Conservation (phyloP, 306 rosid genomes). For the Aeschynomene evenia region DNA sequence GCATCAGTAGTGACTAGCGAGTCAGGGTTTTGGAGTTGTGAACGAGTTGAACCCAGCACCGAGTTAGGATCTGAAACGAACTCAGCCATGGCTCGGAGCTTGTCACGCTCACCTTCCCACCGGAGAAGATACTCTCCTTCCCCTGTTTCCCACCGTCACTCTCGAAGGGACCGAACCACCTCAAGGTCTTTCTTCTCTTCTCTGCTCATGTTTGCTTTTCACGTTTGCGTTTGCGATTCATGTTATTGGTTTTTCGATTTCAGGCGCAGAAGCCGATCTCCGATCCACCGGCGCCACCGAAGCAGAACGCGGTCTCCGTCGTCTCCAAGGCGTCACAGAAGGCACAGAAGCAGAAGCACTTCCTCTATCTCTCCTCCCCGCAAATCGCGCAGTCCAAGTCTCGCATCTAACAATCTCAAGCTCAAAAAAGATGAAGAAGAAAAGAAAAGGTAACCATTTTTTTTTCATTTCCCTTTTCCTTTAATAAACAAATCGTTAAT, state of each 20-base stretch:
- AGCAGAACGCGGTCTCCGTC: constrained; percentile 45
- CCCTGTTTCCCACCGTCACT: constrained; percentile 36
- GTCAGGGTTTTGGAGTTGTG: background rate
- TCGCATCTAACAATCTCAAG: constrained; percentile 40
- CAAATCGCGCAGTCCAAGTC: constrained; percentile 53
- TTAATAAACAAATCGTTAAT: no score
- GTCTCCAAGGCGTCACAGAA: constrained; percentile 44
- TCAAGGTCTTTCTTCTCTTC: constrained; percentile 1
- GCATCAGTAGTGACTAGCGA: background rate
- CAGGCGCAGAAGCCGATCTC: constrained; percentile 38
- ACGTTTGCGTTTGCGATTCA: background rate
- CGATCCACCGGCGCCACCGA: background rate
- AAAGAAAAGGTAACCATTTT: constrained; percentile 45
- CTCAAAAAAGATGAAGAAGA: constrained; percentile 57
- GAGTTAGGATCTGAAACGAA: background rate
- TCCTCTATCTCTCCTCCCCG: constrained; percentile 56
- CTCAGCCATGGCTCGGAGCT: constrained; percentile 51
- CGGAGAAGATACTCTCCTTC: constrained; percentile 43
- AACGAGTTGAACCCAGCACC: background rate
- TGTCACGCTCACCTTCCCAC: constrained; percentile 59
- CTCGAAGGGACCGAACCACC: constrained; percentile 41
- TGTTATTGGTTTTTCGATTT: background rate
- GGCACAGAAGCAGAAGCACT: constrained; percentile 37
- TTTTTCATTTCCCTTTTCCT: background rate
- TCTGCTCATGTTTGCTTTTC: background rate